phyloP scores from a whole-genome alignment of 2,329 filamentous ascomycete genomes.

The Xylaria sp. region DNA sequence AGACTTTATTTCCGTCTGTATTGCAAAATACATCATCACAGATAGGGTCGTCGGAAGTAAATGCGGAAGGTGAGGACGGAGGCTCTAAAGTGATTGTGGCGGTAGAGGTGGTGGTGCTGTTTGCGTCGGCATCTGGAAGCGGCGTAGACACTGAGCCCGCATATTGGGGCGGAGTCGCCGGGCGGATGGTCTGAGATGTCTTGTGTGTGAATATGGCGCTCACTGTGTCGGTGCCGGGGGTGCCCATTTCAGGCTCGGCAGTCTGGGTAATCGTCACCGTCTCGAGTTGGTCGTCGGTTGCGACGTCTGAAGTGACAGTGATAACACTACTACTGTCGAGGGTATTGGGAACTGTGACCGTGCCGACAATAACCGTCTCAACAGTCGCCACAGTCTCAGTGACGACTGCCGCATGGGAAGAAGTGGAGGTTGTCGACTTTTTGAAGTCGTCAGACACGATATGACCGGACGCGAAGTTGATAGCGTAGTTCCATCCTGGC shows the following conservation, averaged over 20 bases:
- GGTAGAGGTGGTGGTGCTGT: background rate
- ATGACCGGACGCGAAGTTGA: background rate
- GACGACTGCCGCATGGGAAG: background rate
- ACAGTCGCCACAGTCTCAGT: conserved; percentile 4
- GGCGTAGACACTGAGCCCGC: conserved; percentile 1
- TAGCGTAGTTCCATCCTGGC: background rate
- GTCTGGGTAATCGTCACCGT: background rate
- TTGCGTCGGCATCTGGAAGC: background rate
- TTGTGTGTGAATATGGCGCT: background rate
- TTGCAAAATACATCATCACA: conserved; percentile 39
- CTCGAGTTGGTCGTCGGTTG: background rate
- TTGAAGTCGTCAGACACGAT: background rate
- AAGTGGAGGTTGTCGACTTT: background rate
- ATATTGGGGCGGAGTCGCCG: background rate
- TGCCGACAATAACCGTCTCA: conserved; percentile 12
- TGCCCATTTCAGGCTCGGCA: background rate
- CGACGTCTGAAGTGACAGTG: background rate
- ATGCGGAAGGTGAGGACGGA: background rate
- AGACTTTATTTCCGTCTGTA: conserved; percentile 31
- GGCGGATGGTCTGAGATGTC: background rate
- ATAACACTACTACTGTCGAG: background rate
- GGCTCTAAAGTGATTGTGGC: conserved; percentile 1
- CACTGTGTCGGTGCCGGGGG: background rate
- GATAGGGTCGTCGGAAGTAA: background rate
- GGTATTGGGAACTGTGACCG: background rate